Evolutionary conservation across 2,329 filamentous ascomycete genomes (phyloP), one percentile per base, ranked within the genome.

Genomic region (Alternaria ventricosa): DNA sequence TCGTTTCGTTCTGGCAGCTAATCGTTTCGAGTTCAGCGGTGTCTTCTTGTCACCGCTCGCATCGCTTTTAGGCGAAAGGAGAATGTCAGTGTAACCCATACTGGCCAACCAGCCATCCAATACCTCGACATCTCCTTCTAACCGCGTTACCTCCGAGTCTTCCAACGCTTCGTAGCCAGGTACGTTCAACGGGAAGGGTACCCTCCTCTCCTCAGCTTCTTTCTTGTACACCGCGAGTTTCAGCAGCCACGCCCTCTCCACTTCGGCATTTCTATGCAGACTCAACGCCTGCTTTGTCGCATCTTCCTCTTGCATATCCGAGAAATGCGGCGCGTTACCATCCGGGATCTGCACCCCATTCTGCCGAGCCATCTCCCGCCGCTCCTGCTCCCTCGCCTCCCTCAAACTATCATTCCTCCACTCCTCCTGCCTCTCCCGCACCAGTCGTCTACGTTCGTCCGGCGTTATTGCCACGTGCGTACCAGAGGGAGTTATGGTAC

Each of bases 161-260:
- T 15, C 15, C 18, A 51, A 6, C 1, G 3, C 2, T 22, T 33
- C 27, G 13, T 51, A 33, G 3, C 10, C 18, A 18, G 47, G 1
- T 5, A 33, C 7, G 7, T 33, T 51, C 0, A 51, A 4, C 18
- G 47, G 47, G 10, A 51, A 22, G 6, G 47, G 47, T 41, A 41
- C 5, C 0, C 11, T 6, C 15, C 1, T 5, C 0, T 18, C n/a
- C 0, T 22, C 47, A 10, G 27, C 27, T 0, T 51, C 1, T 51
- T 33, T 18, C 12, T 27, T 51, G 18, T n/a, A 33, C 9, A 12
- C 47, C 27, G 8, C 5, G 30, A 33, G 18, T 27, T 18, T 33
- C 27, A 28, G 12, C 27, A 51, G 22, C 47, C 27, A 51, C 2
- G n/a, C 18, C 18, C 18, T 51, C 8, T 51, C 1, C 11, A 11